Percentiles rank a stretch among this genome's conserved stretches.
phyloP scores from a whole-genome alignment of 306 rosid species.

The Cicer cuneatum region DNA sequence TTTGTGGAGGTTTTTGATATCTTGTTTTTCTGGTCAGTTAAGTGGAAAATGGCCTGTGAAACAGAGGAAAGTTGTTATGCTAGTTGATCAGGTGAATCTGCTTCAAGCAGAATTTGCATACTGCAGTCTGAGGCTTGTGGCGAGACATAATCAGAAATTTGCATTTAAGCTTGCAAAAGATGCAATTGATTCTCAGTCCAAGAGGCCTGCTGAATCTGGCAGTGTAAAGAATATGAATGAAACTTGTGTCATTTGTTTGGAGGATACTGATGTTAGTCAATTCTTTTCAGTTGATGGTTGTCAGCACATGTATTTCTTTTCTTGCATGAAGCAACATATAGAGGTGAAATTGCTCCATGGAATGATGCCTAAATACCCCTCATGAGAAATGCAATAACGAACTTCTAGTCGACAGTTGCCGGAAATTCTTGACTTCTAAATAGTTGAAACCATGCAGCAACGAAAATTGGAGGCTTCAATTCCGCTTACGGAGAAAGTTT shows the following conservation, averaged over 20 bases:
- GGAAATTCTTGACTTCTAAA: slow-evolving; percentile 65
- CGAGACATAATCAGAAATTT: slow-evolving; percentile 58
- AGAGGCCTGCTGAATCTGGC: slow-evolving; percentile 43
- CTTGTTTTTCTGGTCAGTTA: slow-evolving; percentile 52
- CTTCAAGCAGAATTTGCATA: slow-evolving; percentile 53
- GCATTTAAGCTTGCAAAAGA: slow-evolving; percentile 76
- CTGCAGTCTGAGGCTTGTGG: slow-evolving; percentile 51
- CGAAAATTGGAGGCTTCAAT: slow-evolving; percentile 73
- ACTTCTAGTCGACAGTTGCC: slow-evolving; percentile 66
- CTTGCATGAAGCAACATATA: slow-evolving; percentile 82
- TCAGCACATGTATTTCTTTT: slow-evolving; percentile 69
- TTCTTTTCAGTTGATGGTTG: slow-evolving; percentile 74
- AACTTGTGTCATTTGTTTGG: slow-evolving; percentile 78
- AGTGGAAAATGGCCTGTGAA: slow-evolving; percentile 60
- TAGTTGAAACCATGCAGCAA: slow-evolving; percentile 59
- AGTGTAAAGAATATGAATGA: slow-evolving; percentile 43
- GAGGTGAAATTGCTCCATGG: slow-evolving; percentile 77
- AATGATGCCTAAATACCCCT: slow-evolving; percentile 70
- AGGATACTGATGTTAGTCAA: slow-evolving; percentile 57
- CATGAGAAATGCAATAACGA: slow-evolving; percentile 65
- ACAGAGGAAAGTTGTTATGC: slow-evolving; percentile 56
- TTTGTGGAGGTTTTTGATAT: slow-evolving; percentile 5
- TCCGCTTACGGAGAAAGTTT: slow-evolving; percentile 65
- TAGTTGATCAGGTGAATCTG: slow-evolving; percentile 52
- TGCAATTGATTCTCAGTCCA: slow-evolving; percentile 64